Evolutionary conservation across 192 early-diverging fungal genomes (phyloP), one percentile per base, ranked within the genome.

Genomic region (Geranomyces variabilis): DNA sequence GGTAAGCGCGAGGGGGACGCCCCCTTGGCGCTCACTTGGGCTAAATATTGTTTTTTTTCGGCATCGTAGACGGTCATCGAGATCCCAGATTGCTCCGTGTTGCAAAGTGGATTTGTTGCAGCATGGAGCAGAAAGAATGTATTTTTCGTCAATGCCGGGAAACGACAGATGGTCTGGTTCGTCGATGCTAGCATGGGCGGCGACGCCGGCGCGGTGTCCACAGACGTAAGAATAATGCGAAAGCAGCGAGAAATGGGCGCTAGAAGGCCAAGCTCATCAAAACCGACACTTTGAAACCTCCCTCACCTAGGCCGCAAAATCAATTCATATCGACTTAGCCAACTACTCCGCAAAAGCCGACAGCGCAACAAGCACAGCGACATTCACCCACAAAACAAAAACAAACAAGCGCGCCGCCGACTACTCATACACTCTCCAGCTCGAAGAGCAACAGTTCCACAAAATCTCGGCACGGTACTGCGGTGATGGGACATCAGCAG

Each of bases 21-120:
- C n/a, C n/a, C n/a, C n/a, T n/a, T n/a, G n/a, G n/a, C n/a, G n/a
- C n/a, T n/a, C n/a, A n/a, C n/a, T n/a, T n/a, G n/a, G n/a, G n/a
- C n/a, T n/a, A n/a, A n/a, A n/a, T n/a, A n/a, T n/a, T n/a, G n/a
- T n/a, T n/a, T n/a, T n/a, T n/a, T n/a, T 41, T 41, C 10, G 3
- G 36, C 36, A 3, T 41, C 5, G 5, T 10, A 41, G 36, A 7
- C 17, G 3, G 51, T 53, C 2, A n/a, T 53, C 15, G 51, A 53
- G 51, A n/a, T 53, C 7, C 51, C 51, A 15, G 51, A 17, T 15
- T 53, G 51, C 17, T 4, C 51, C 4, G 51, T 53, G 6, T 15
- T 53, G 51, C 51, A 53, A 26, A 53, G 51, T 26, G 51, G 51
- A 53, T 53, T 53, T 6, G 17, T 53, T 53, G 51, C 51, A 3